Evolutionary conservation across 1,284 basidiomycete species (phyloP).

Genomic region (Apiotrichum domesticum): DNA sequence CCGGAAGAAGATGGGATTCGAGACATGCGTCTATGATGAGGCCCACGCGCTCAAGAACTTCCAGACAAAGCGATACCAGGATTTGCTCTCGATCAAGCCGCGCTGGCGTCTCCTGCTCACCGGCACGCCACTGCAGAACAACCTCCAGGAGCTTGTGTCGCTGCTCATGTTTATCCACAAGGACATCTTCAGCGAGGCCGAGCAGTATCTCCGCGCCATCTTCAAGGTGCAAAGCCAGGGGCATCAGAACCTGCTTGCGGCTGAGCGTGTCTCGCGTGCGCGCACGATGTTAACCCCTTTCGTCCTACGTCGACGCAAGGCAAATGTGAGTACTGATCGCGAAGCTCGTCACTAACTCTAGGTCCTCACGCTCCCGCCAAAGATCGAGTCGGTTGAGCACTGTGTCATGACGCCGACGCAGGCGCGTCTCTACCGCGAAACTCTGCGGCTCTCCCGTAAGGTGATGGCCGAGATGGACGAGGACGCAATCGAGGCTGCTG

Average conservation of each 20-base stretch:
- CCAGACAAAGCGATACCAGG: conserved; percentile 87
- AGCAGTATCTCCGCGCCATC: conserved; percentile 77
- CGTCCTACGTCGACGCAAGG: conserved; percentile 89
- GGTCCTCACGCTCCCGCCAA: conserved; percentile 86
- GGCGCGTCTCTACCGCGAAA: conserved; percentile 74
- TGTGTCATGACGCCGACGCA: conserved; percentile 88
- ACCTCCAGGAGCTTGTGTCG: conserved; percentile 87
- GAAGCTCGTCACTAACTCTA: conserved; percentile 38
- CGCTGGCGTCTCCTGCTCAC: conserved; percentile 89
- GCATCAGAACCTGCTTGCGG: conserved; percentile 71
- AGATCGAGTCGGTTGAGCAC: conserved; percentile 86
- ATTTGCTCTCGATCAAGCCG: conserved; percentile 76
- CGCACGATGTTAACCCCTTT: conserved; percentile 99
- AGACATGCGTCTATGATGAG: conserved; percentile 92
- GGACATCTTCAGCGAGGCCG: conserved; percentile 71
- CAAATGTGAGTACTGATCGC: conserved; percentile 55
- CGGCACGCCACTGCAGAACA: conserved; percentile 83
- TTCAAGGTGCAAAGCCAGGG: conserved; percentile 81
- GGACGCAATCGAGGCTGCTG: conserved; percentile 32
- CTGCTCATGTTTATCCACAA: conserved; percentile 97
- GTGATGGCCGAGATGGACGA: conserved; percentile 64
- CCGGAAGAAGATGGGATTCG: conserved; percentile 75
- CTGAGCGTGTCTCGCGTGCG: conserved; percentile 84
- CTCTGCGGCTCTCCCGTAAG: conserved; percentile 75
- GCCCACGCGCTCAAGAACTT: conserved; percentile 96